A percentile compares a stretch with the other conserved stretches of the same genome.
phyloP scores from a whole-genome alignment of 2,329 filamentous ascomycete species.

The Penicillium olsonii region DNA sequence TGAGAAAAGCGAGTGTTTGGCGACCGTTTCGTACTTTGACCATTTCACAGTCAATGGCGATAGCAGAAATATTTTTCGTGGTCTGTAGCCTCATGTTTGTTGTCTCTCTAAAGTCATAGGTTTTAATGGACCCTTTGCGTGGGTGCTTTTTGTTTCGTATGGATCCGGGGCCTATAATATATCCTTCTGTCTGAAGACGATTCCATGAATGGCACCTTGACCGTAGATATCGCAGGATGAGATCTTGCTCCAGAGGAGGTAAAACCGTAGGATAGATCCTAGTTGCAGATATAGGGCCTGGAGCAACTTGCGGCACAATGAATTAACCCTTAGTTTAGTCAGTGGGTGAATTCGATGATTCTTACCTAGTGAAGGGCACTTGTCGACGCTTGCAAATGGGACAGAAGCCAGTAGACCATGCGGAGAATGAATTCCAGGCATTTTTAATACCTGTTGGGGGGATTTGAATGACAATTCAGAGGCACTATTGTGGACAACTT shows the following conservation, averaged over 20 bases:
- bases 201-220: conserved; percentile 8
- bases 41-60: conserved; percentile 13
- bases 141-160: not conserved
- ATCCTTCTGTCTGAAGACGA: conserved; percentile 7
- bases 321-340: not conserved
- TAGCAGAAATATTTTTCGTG: not conserved
- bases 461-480: not conserved
- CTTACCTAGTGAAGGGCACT: not conserved
- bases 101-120: not conserved
- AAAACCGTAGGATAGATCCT: not conserved
- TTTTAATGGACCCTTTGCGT: conserved; percentile 1
- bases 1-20: conserved; percentile 10
- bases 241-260: not conserved
- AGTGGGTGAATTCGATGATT: not conserved
- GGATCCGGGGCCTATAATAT: conserved; percentile 1
- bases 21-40: conserved; percentile 4
- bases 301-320: not conserved
- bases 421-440: not conserved
- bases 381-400: not conserved
- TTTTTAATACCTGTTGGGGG: not conserved
- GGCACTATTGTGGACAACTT: not conserved
- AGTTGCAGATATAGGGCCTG: not conserved
- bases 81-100: not conserved
- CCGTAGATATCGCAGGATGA: conserved; percentile 5
- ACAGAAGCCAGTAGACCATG: not conserved